Base-by-base conservation (phyloP, 371 early-diverging fungal species). In the Basidiobolus meristosporus region DNA sequence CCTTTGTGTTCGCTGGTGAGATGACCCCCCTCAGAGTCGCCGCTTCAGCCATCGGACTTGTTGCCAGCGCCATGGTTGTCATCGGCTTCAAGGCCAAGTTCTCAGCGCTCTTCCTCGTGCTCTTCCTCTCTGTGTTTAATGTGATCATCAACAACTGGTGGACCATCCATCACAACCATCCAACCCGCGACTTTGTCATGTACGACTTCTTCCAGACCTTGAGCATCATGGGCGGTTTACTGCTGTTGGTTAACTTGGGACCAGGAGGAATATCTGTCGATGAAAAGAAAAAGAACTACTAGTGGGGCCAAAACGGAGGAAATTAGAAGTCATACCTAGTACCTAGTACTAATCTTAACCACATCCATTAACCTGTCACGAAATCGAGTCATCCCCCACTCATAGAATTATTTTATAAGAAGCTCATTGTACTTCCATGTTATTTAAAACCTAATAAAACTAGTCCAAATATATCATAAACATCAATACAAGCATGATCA, bases 161-260 rank as follows among this genome's bases (percentile, higher is more conserved):
- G 96, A 70, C 83, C 6, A 63, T 89, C 40, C 81, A 85, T 49
- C 77, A 77, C 40, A 66, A 66, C 42, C 67, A 72, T 36, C 68
- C 73, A 28, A 77, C 77, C 51, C 70, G 81, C 42, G 96, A 95
- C 46, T 95, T 91, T 54, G 70, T 88, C 48, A 85, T 90, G 64
- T 95, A 93, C 56, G 96, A 95, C 62, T 95, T 95, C 53, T 95
- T 93, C 81, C 95, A 95, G 58, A 93, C 84, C 1, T 64, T 95
- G 38, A 87, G 88, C 12, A 89, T 89, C 57, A 73, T 92, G 59
- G 95, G 96, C 40, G 95, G 96, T 14, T 84, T 93, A 56, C 59
- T 95, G 40, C 57, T 93, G 39, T 69, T 95, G 28, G 80, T 80
- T 53, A 88, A 77, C 55, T 70, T 86, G 41, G 96, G 93, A 19